These are phyloP conservation scores for Dactylellina cionopaga DNA, from an alignment of 2,329 filamentous ascomycete species.

Conservation along the genomic window DNA sequence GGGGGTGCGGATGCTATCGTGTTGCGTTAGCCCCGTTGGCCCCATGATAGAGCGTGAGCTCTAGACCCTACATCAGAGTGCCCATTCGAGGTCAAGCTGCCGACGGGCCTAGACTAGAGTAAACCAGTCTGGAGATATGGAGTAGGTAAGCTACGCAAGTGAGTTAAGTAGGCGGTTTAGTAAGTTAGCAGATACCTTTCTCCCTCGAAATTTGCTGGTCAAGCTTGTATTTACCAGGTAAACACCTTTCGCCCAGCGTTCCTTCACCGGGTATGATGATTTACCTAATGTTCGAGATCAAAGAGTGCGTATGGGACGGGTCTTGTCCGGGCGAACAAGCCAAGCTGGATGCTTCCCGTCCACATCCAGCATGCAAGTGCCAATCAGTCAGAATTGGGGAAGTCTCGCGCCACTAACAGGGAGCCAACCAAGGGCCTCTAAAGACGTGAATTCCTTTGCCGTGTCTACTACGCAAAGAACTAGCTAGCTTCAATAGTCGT, in stretches of 20 bases:
- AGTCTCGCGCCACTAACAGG: constrained; percentile 49
- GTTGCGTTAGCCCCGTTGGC: constrained; percentile 50
- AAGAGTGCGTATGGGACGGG: constrained; percentile 3
- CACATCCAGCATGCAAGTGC: constrained; percentile 34
- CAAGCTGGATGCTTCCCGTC: constrained; percentile 40
- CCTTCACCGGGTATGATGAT: constrained; percentile 32
- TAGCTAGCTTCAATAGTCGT: constrained; percentile 50
- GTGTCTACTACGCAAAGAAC: constrained; percentile 41
- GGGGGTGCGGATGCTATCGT: constrained; percentile 46
- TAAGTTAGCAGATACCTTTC: neutral
- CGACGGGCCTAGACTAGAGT: constrained; percentile 24
- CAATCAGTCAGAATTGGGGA: constrained; percentile 41
- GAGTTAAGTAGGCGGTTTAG: neutral
- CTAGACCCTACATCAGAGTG: constrained; percentile 43
- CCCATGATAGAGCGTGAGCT: constrained; percentile 47
- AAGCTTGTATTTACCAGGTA: constrained; percentile 41
- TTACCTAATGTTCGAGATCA: neutral
- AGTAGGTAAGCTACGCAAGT: too few species aligned
- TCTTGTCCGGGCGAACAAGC: constrained; percentile 30
- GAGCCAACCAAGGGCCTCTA: constrained; percentile 45
- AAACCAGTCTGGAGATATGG: constrained; percentile 1
- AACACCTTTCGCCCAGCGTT: constrained; percentile 29
- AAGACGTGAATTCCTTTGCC: constrained; percentile 42
- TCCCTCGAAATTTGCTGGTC: neutral
- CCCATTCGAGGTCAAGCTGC: constrained; percentile 42